These are phyloP conservation scores for Teratosphaeria destructans DNA, from an alignment of 2,329 filamentous ascomycete genomes.

Conservation along the genomic window DNA sequence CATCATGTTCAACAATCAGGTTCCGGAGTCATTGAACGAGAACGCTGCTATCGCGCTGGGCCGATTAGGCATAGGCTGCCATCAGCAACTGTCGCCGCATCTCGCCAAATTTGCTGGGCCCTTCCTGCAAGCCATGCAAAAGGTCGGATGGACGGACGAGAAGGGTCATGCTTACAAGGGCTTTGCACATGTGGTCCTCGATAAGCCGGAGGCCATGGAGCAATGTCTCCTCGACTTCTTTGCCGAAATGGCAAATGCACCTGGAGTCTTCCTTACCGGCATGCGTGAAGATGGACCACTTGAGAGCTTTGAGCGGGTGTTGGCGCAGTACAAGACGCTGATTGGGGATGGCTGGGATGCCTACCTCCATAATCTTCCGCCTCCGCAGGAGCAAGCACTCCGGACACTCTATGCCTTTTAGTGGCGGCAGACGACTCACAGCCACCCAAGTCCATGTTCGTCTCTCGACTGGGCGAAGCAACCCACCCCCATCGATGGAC, in stretches of 20 bases:
- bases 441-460: neutral
- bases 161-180: slow-evolving; percentile 90
- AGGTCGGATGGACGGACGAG: slow-evolving; percentile 80
- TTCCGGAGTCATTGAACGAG: slow-evolving; percentile 79
- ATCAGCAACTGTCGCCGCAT: slow-evolving; percentile 65
- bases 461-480: neutral
- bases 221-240: slow-evolving; percentile 75
- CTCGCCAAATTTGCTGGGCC: slow-evolving; percentile 69
- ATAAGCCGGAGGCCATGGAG: slow-evolving; percentile 89
- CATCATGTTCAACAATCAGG: slow-evolving; percentile 75
- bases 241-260: slow-evolving; percentile 64
- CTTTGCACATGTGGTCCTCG: slow-evolving; percentile 72
- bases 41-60: slow-evolving; percentile 92
- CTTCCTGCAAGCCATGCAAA: slow-evolving; percentile 72
- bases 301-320: slow-evolving; percentile 58
- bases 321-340: slow-evolving; percentile 44
- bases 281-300: slow-evolving; percentile 52
- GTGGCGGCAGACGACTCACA: slow-evolving; percentile 10
- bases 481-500: neutral
- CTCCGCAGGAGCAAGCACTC: slow-evolving; percentile 33
- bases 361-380: slow-evolving; percentile 39
- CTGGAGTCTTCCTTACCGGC: slow-evolving; percentile 47
- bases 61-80: slow-evolving; percentile 69
- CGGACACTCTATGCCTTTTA: slow-evolving; percentile 33
- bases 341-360: slow-evolving; percentile 42